phyloP scores from a whole-genome alignment of 164 flowering plant genomes.

The Cinnamomum micranthum region DNA sequence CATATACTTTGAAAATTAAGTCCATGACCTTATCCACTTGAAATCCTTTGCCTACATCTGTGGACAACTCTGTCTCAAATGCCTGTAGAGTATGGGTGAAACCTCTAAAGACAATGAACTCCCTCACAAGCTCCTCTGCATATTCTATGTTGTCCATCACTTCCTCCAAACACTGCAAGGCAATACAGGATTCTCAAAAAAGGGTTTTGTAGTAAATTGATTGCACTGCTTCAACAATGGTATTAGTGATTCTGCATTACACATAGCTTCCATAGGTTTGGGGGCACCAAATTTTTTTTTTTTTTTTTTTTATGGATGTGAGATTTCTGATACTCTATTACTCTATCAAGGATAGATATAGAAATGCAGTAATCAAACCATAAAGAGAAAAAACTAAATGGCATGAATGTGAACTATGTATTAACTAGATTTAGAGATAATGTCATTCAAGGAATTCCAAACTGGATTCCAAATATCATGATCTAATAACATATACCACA shows the following conservation, averaged over 20 bases:
- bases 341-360: too few relatives aligned
- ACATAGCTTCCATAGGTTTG: too few relatives aligned
- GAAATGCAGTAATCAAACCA: too few relatives aligned
- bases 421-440: too few relatives aligned
- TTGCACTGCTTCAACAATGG: neutral
- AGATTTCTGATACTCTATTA: too few relatives aligned
- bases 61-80: conserved; percentile 62
- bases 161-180: neutral
- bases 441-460: too few relatives aligned
- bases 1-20: conserved; percentile 63
- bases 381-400: too few relatives aligned
- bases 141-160: conserved; percentile 81
- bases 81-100: conserved; percentile 73
- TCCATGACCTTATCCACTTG: conserved; percentile 80
- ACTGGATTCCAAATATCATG: too few relatives aligned
- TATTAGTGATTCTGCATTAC: neutral
- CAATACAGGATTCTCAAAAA: neutral
- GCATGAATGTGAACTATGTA: too few relatives aligned
- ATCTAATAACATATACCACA: too few relatives aligned
- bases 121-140: conserved; percentile 89
- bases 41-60: conserved; percentile 85
- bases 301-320: too few relatives aligned
- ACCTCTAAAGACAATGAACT: conserved; percentile 86
- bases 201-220: neutral
- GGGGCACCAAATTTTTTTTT: too few relatives aligned